These are phyloP conservation scores for Volvox africanus DNA, from an alignment of 139 green algal genomes.

Conservation along the genomic window DNA sequence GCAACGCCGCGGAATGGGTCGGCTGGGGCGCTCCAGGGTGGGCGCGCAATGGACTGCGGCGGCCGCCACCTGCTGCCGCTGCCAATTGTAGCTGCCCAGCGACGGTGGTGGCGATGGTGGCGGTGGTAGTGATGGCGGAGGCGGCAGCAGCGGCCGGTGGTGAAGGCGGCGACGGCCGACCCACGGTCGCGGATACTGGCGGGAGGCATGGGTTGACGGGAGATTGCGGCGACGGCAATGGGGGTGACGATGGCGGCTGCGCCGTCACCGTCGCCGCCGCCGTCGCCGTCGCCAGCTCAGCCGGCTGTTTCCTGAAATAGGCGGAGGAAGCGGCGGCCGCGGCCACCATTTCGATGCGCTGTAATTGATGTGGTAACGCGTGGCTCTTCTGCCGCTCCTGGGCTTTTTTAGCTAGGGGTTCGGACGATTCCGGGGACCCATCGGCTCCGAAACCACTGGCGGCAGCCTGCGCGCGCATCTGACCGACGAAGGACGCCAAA, in stretches of 20 bases:
- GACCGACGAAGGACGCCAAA: not conserved
- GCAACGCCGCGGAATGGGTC: not conserved
- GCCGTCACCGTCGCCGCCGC: not conserved
- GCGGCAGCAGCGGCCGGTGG: not conserved
- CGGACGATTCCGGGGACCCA: no score
- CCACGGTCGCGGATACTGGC: not conserved
- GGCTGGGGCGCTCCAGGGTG: no score
- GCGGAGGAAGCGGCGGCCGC: no score
- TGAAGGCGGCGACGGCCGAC: not conserved
- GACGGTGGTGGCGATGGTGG: not conserved
- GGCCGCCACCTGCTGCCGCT: no score
- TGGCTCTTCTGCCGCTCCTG: not conserved
- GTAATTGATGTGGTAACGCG: not conserved
- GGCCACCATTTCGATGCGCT: not conserved
- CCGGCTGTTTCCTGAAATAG: not conserved
- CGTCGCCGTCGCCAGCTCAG: not conserved
- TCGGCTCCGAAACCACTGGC: no score
- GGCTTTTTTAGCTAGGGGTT: no score
- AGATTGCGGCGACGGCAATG: no score
- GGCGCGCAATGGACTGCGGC: no score
- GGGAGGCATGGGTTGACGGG: no score
- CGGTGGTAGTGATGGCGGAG: not conserved
- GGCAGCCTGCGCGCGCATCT: not conserved
- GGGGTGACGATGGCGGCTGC: no score
- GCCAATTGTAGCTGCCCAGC: not conserved